Percentiles rank a stretch among this genome's conserved stretches.
phyloP scores from a whole-genome alignment of 441 rosid species.

The Adansonia rubrostipa region DNA sequence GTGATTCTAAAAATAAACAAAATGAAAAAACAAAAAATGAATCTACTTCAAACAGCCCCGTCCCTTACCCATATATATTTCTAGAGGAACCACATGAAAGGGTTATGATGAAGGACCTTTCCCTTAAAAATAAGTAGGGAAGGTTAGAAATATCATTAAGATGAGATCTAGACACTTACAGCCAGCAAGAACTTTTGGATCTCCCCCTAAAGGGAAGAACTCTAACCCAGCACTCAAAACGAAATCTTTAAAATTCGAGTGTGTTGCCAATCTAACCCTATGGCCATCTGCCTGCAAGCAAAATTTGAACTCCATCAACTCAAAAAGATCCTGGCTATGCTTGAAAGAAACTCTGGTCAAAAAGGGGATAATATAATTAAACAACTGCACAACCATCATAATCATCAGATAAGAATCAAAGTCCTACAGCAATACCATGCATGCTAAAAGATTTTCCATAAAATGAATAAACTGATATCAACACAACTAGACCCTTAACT shows the following conservation, averaged over 20 bases:
- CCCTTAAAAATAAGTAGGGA: neutral
- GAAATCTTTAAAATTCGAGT: slow-evolving; percentile 95
- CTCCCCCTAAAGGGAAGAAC: slow-evolving; percentile 94
- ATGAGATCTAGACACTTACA: slow-evolving; percentile 64
- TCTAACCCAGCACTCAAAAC: slow-evolving; percentile 95
- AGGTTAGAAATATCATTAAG: neutral
- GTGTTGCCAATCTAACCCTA: slow-evolving; percentile 97
- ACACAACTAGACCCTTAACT: neutral
- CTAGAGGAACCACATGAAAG: neutral
- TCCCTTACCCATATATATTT: neutral
- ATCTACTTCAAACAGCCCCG: neutral
- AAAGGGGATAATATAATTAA: neutral
- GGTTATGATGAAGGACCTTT: neutral
- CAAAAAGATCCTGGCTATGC: neutral
- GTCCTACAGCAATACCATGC: neutral
- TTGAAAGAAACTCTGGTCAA: slow-evolving; percentile 4
- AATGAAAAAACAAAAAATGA: neutral
- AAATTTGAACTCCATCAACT: slow-evolving; percentile 15
- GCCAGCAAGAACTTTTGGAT: slow-evolving; percentile 95
- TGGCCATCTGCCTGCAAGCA: slow-evolving; percentile 96
- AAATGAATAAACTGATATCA: neutral
- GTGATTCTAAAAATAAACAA: neutral
- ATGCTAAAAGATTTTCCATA: neutral
- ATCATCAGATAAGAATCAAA: neutral
- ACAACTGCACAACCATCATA: neutral